These are phyloP conservation scores for Hyphopichia wangnamkhiaoensis DNA, from an alignment of 1,139 yeast genomes.

Conservation along the genomic window DNA sequence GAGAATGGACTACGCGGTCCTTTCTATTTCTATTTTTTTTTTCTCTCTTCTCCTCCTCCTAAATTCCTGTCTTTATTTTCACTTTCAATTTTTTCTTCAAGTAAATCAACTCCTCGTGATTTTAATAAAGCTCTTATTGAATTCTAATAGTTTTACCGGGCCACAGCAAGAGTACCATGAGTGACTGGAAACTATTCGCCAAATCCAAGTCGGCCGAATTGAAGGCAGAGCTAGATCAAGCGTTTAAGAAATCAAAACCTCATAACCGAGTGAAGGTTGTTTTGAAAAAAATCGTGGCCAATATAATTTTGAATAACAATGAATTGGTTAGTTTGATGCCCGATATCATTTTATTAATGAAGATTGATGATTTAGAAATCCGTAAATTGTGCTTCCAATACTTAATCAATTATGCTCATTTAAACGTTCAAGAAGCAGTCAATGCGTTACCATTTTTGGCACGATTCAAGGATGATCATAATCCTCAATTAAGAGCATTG, in stretches of 20 bases:
- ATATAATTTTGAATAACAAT: constrained; percentile 77
- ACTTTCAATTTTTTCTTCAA: background rate
- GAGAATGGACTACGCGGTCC: background rate
- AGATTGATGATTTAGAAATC: constrained; percentile 67
- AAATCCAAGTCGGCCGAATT: constrained; percentile 55
- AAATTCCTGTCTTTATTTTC: background rate
- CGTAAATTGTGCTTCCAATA: constrained; percentile 68
- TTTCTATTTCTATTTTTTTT: background rate
- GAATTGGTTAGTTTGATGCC: constrained; percentile 72
- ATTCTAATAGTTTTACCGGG: no score
- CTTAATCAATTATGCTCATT: constrained; percentile 57
- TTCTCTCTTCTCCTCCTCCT: background rate
- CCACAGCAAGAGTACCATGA: constrained; percentile 28
- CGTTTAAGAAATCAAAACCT: constrained; percentile 55
- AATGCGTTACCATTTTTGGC: constrained; percentile 59
- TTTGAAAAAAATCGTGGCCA: constrained; percentile 77
- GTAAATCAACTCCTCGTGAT: background rate
- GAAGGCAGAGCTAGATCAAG: constrained; percentile 54
- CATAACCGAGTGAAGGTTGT: constrained; percentile 55
- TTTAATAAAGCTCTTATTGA: no score
- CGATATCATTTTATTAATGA: constrained; percentile 64
- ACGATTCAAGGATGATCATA: constrained; percentile 46
- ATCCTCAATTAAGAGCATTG: constrained; percentile 41
- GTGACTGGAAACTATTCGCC: constrained; percentile 45
- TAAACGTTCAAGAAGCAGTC: constrained; percentile 54